These are phyloP conservation scores for Dujonia santamariae DNA, from an alignment of 1,139 yeast species.

Conservation along the genomic window DNA sequence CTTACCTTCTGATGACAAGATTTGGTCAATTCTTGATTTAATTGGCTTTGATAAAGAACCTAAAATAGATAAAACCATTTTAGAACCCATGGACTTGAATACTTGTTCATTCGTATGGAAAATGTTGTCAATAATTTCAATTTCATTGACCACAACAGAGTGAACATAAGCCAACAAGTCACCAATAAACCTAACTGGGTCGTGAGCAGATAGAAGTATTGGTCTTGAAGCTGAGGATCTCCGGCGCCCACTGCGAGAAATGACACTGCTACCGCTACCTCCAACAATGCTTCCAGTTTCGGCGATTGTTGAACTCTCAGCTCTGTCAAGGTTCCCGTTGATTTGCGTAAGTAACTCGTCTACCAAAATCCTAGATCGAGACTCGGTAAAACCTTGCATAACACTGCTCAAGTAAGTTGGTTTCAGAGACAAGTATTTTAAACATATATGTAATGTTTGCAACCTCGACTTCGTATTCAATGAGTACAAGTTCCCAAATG, in stretches of 20 bases:
- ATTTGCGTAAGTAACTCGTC: constrained; percentile 61
- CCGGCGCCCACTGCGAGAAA: constrained; percentile 5
- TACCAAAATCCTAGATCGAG: constrained; percentile 53
- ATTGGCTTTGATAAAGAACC: constrained; percentile 36
- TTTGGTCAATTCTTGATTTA: constrained; percentile 57
- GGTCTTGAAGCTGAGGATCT: constrained; percentile 36
- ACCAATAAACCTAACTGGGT: constrained; percentile 79
- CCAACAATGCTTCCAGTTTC: constrained; percentile 1
- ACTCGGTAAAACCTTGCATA: constrained; percentile 41
- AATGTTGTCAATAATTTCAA: constrained; percentile 61
- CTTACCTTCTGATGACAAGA: constrained; percentile 63
- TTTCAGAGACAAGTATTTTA: constrained; percentile 27
- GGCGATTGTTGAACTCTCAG: constrained; percentile 5
- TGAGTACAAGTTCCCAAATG: constrained; percentile 34
- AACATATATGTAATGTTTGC: constrained; percentile 30
- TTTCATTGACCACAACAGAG: constrained; percentile 83
- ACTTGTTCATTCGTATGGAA: constrained; percentile 17
- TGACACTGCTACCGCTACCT: constrained; percentile 3
- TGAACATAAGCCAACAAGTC: constrained; percentile 90
- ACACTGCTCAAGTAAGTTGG: constrained; percentile 57
- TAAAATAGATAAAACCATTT: constrained; percentile 30
- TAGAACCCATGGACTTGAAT: constrained; percentile 24
- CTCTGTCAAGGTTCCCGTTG: constrained; percentile 22
- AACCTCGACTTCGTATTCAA: constrained; percentile 28
- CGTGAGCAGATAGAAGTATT: constrained; percentile 67